These are phyloP conservation scores for Podospora comata DNA, from an alignment of 495 filamentous ascomycete species.

Conservation along the genomic window DNA sequence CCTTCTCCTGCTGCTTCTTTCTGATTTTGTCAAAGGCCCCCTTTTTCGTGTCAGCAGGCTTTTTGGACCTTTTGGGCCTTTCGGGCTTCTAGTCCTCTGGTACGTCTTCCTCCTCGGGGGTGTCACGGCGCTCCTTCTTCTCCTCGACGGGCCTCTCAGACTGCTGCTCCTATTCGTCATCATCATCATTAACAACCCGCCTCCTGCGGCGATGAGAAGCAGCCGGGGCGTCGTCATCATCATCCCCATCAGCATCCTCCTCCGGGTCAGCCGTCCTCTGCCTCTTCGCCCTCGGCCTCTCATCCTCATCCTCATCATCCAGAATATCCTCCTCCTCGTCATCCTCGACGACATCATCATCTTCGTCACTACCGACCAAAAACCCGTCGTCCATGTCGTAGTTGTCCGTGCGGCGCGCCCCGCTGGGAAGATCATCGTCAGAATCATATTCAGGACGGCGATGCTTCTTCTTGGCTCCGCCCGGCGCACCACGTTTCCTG, in stretches of 20 bases:
- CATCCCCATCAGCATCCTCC: slow-evolving; percentile 35
- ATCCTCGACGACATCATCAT: slow-evolving; percentile 58
- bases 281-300: slow-evolving; percentile 46
- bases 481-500: slow-evolving; percentile 45
- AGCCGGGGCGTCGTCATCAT: slow-evolving; percentile 45
- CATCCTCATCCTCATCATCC: slow-evolving; percentile 49
- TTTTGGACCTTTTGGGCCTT: not conserved
- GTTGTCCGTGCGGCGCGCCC: slow-evolving; percentile 67
- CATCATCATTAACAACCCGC: slow-evolving; percentile 51
- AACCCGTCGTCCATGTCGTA: slow-evolving; percentile 82
- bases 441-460: slow-evolving; percentile 54
- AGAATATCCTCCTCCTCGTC: slow-evolving; percentile 58
- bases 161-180: slow-evolving; percentile 34
- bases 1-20: not conserved
- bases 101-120: not conserved
- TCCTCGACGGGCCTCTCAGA: not conserved
- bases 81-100: not conserved
- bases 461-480: slow-evolving; percentile 42
- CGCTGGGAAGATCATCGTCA: slow-evolving; percentile 64
- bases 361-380: slow-evolving; percentile 71
- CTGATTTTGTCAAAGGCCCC: not conserved
- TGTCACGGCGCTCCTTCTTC: not conserved
- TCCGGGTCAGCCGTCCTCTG: slow-evolving; percentile 49
- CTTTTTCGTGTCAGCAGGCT: not conserved
- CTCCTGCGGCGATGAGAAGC: slow-evolving; percentile 36